phyloP scores from a whole-genome alignment of 352 stramenopile species.

The Globisporangium camurandrum region DNA sequence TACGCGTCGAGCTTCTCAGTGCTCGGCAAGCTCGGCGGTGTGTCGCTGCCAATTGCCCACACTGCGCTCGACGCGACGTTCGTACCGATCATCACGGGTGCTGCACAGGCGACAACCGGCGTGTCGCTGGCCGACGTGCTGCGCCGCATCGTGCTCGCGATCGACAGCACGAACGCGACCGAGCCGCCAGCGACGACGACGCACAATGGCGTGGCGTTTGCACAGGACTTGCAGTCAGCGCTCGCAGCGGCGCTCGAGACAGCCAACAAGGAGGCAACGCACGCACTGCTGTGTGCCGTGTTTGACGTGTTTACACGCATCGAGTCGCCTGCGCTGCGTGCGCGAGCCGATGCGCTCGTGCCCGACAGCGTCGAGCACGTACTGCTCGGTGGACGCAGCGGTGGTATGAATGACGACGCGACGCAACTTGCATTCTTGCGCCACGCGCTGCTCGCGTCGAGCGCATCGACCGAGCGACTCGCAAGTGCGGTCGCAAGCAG shows the following conservation, averaged over 20 bases:
- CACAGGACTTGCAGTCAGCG: conserved; percentile 3
- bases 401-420: not conserved
- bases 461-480: conserved; percentile 1
- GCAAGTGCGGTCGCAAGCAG: conserved; percentile 4
- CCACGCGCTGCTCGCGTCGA: conserved; percentile 10
- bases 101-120: conserved; percentile 1
- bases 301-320: conserved; percentile 15
- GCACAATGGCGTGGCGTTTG: not conserved
- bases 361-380: conserved; percentile 6
- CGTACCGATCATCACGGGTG: conserved; percentile 25
- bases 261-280: not conserved
- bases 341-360: conserved; percentile 6
- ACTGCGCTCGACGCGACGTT: conserved; percentile 15
- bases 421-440: conserved; percentile 13
- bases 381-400: not conserved
- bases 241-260: conserved; percentile 2
- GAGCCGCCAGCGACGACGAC: not conserved
- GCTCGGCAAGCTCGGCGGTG: conserved; percentile 18
- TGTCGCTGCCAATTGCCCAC: conserved; percentile 18
- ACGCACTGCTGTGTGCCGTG: conserved; percentile 5
- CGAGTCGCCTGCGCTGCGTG: conserved; percentile 6
- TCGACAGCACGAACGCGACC: conserved; percentile 3
- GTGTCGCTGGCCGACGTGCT: conserved; percentile 10
- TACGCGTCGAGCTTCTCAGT: conserved; percentile 28
- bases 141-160: conserved; percentile 10